These are phyloP conservation scores for Chytriomyces confervae DNA, from an alignment of 192 early-diverging fungal species.

Conservation along the genomic window DNA sequence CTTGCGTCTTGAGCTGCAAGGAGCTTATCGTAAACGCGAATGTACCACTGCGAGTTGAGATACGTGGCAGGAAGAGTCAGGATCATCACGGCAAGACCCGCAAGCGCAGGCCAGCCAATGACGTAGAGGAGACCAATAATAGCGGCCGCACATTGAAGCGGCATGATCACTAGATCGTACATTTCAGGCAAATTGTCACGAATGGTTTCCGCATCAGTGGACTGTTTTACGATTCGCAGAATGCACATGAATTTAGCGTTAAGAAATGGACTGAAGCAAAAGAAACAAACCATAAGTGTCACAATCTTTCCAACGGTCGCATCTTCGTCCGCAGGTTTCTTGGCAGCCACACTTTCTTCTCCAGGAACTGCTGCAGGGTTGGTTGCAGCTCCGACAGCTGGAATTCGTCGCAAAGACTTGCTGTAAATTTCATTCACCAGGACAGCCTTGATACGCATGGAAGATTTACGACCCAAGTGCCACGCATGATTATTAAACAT, in stretches of 20 bases:
- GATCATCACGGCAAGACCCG: constrained; percentile 39
- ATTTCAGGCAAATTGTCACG: constrained; percentile 24
- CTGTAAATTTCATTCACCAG: constrained; percentile 55
- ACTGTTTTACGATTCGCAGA: background rate
- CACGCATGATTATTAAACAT: constrained; percentile 53
- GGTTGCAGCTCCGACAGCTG: background rate
- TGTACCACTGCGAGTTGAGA: constrained; percentile 26
- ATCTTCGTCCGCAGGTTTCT: constrained; percentile 25
- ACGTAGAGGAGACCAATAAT: constrained; percentile 32
- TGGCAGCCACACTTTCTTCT: background rate
- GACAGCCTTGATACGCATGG: constrained; percentile 44
- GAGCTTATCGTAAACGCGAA: constrained; percentile 40
- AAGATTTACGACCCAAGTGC: constrained; percentile 34
- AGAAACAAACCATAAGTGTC: constrained; percentile 42
- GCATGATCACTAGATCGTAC: constrained; percentile 31
- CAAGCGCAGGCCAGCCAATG: constrained; percentile 44
- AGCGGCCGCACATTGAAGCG: constrained; percentile 20
- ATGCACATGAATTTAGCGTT: background rate
- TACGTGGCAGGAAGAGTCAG: constrained; percentile 37
- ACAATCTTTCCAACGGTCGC: constrained; percentile 54
- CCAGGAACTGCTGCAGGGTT: background rate
- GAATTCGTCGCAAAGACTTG: constrained; percentile 44
- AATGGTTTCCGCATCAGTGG: constrained; percentile 37
- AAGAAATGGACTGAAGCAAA: background rate
- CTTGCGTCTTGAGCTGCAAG: constrained; percentile 66